Evolutionary conservation across 1,284 basidiomycete genomes (phyloP).

Genomic region (Ustilago curta): DNA sequence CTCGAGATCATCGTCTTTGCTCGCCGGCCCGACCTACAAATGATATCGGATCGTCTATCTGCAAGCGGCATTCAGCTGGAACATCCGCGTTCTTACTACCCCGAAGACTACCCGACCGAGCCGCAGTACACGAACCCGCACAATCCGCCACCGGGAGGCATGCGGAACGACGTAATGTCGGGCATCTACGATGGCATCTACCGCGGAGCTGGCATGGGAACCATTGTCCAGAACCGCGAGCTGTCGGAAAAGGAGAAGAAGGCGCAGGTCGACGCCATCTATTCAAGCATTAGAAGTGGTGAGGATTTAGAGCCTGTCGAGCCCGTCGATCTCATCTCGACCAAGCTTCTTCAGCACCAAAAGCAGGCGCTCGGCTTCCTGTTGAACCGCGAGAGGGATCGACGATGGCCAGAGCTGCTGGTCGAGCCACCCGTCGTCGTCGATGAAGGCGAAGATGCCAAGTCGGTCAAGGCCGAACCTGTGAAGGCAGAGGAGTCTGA

Average conservation of each 20-base stretch:
- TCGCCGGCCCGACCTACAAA: conserved; percentile 86
- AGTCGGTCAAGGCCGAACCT: background rate
- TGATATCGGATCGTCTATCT: conserved; percentile 81
- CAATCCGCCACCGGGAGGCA: conserved; percentile 45
- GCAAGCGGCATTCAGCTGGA: conserved; percentile 80
- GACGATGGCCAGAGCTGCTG: conserved; percentile 50
- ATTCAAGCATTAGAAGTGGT: conserved; percentile 85
- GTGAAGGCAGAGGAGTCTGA: conserved; percentile 14
- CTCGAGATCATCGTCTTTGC: conserved; percentile 90
- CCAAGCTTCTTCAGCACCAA: conserved; percentile 95
- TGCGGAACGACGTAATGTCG: conserved; percentile 29
- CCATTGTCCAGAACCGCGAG: conserved; percentile 49
- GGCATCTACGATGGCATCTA: conserved; percentile 70
- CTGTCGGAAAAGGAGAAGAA: conserved; percentile 83
- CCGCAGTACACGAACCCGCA: conserved; percentile 87
- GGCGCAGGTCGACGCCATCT: conserved; percentile 92
- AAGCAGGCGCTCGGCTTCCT: conserved; percentile 97
- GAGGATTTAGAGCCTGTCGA: conserved; percentile 88
- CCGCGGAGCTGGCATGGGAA: conserved; percentile 39
- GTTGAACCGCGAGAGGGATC: conserved; percentile 81
- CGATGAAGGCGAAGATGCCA: background rate
- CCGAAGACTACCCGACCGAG: conserved; percentile 75
- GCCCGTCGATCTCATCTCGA: conserved; percentile 81
- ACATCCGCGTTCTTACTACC: conserved; percentile 77
- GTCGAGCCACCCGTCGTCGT: conserved; percentile 23